Evolutionary conservation across 1,139 yeast species (phyloP).

Genomic region (Starmera stellimalicola): DNA sequence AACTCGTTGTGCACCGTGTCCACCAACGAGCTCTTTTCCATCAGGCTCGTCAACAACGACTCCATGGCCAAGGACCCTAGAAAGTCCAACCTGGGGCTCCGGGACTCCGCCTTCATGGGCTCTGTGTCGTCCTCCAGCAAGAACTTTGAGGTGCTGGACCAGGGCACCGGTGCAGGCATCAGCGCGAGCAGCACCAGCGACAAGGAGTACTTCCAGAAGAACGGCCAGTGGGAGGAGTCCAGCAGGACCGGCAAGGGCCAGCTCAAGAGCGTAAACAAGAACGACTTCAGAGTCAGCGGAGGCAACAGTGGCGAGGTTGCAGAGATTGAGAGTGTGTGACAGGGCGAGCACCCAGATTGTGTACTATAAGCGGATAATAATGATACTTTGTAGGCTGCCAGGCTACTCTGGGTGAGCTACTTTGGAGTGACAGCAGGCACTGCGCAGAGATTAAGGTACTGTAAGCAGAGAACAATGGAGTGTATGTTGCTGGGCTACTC

Average conservation of each 20-base stretch:
- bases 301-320: not conserved
- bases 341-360: too few species aligned
- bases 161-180: conserved; percentile 6
- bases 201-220: not conserved
- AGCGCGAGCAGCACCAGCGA: not conserved
- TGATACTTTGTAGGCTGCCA: too few species aligned
- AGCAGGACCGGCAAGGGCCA: not conserved
- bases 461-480: too few species aligned
- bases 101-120: conserved; percentile 31
- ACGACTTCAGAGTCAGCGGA: not conserved
- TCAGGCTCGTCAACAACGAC: conserved; percentile 61
- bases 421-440: too few species aligned
- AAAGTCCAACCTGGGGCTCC: conserved; percentile 27
- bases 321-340: not conserved
- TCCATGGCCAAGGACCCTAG: conserved; percentile 30
- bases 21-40: conserved; percentile 75
- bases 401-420: too few species aligned
- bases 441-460: too few species aligned
- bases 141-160: conserved; percentile 15
- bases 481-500: too few species aligned
- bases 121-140: conserved; percentile 16
- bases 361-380: too few species aligned
- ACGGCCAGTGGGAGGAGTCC: not conserved
- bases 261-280: not conserved
- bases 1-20: conserved; percentile 78